Evolutionary conservation across 441 rosid species (phyloP).

Genomic region (Mallotus japonicus): DNA sequence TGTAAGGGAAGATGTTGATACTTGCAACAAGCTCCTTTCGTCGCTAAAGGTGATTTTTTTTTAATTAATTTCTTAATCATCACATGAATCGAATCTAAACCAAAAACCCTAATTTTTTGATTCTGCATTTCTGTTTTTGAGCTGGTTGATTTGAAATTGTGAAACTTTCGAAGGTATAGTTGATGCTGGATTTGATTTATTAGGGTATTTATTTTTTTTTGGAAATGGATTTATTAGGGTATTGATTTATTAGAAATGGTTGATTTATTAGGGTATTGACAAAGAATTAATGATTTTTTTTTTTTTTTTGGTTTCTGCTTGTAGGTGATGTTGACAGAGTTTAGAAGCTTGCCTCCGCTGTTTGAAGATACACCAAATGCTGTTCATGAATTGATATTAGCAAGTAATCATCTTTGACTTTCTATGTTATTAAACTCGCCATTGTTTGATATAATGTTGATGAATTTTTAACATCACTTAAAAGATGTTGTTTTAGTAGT

Average conservation of each 20-base stretch:
- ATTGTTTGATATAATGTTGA: too few species aligned
- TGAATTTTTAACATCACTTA: too few species aligned
- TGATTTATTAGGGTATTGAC: too few species aligned
- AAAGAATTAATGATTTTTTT: too few species aligned
- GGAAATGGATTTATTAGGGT: too few species aligned
- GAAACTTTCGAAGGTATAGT: too few species aligned
- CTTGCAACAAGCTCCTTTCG: slow-evolving; percentile 53
- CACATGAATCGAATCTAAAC: neutral
- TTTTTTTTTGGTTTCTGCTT: neutral
- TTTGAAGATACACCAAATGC: slow-evolving; percentile 72
- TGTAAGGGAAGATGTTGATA: slow-evolving; percentile 57
- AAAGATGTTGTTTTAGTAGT: too few species aligned
- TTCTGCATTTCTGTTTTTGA: neutral
- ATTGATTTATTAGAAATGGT: too few species aligned
- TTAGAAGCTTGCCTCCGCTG: slow-evolving; percentile 83
- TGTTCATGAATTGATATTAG: slow-evolving; percentile 61
- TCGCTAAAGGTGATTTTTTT: slow-evolving; percentile 62
- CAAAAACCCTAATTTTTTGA: slow-evolving; percentile 30
- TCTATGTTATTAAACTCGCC: neutral
- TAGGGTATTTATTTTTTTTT: neutral
- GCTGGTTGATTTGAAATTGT: too few species aligned
- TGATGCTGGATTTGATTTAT: too few species aligned
- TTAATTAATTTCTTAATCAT: too few species aligned
- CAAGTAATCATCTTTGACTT: slow-evolving; percentile 46
- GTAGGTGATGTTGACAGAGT: slow-evolving; percentile 80